A percentile compares a stretch with the other conserved stretches of the same genome.
Conservation (phyloP, 2,329 filamentous ascomycete species). For the Calonectria leucothoes region DNA sequence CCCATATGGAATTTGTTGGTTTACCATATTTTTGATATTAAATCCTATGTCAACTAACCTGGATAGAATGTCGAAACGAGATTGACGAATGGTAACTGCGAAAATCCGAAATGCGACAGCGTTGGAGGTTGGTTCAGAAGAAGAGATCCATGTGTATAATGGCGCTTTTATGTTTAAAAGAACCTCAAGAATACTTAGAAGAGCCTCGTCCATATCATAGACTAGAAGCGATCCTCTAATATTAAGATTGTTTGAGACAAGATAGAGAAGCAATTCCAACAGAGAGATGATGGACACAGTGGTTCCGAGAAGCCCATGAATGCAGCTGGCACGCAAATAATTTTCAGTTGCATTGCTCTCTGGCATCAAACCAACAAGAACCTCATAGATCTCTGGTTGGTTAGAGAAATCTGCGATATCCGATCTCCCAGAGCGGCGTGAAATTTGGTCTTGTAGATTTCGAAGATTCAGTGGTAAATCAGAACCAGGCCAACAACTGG, state of each 20-base stretch:
- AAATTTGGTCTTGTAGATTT: not conserved
- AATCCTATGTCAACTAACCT: not conserved
- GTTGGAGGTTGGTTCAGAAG: not conserved
- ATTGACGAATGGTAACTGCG: not conserved
- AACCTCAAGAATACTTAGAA: not conserved
- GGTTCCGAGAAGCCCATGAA: not conserved
- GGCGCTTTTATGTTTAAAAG: not conserved
- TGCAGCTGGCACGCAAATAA: not conserved
- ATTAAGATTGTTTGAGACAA: not conserved
- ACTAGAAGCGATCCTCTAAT: fast-evolving
- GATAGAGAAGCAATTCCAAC: not conserved
- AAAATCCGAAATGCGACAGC: not conserved
- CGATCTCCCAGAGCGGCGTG: not conserved
- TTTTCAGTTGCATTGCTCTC: not conserved
- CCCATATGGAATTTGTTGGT: not conserved
- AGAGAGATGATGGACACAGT: not conserved
- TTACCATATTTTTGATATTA: not conserved
- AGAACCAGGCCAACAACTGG: not conserved
- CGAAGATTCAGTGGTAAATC: not conserved
- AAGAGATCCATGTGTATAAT: not conserved
- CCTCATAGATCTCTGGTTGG: not conserved
- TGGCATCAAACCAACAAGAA: not conserved
- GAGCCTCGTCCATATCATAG: not conserved
- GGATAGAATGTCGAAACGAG: not conserved
- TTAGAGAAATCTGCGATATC: not conserved